Conservation (phyloP, 179 eudicot genomes). For the Silene noctiflora region DNA sequence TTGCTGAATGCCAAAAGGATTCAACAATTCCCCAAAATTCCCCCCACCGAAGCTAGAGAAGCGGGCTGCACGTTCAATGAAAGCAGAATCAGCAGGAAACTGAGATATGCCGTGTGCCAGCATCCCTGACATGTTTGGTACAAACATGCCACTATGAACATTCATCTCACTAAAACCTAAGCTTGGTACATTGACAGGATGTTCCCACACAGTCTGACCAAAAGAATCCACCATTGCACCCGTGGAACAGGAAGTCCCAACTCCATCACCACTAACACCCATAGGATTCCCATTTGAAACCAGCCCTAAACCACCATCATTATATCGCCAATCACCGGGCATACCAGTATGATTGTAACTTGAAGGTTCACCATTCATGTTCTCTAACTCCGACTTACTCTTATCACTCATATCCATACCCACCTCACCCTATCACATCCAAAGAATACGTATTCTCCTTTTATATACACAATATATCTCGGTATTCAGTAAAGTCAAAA, state of each 20-base stretch:
- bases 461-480: background rate
- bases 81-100: constrained; percentile 83
- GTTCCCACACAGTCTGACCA: constrained; percentile 66
- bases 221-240: constrained; percentile 60
- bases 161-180: constrained; percentile 53
- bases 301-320: constrained; percentile 36
- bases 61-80: constrained; percentile 92
- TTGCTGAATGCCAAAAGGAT: constrained; percentile 57
- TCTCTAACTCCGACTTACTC: constrained; percentile 51
- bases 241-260: constrained; percentile 41
- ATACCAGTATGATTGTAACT: constrained; percentile 47
- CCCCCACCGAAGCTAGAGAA: constrained; percentile 86
- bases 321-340: constrained; percentile 59
- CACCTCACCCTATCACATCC: constrained; percentile 20
- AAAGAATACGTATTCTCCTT: constrained; percentile 7
- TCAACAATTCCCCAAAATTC: constrained; percentile 57
- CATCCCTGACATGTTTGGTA: constrained; percentile 48
- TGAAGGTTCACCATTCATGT: constrained; percentile 44
- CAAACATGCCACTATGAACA: constrained; percentile 45
- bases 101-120: constrained; percentile 65
- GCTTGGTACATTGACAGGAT: constrained; percentile 38
- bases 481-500: constrained; percentile 13
- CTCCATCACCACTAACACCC: constrained; percentile 35
- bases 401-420: constrained; percentile 51
- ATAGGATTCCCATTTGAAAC: constrained; percentile 37